These are phyloP conservation scores for Escovopsis sp. DNA, from an alignment of 2,329 filamentous ascomycete species.

Conservation along the genomic window DNA sequence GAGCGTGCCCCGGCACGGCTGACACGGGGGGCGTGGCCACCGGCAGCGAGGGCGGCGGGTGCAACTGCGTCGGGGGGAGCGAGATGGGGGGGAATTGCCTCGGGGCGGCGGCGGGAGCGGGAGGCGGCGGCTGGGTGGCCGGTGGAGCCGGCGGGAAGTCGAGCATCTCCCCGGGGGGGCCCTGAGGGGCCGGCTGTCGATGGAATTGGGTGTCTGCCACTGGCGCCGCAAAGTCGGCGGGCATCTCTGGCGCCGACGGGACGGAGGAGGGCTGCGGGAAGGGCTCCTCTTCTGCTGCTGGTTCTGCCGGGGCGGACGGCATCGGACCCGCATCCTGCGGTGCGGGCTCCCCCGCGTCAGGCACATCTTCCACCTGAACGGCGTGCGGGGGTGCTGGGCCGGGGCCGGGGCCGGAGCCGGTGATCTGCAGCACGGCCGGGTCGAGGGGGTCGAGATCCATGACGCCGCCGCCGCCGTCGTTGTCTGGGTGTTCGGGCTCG, in stretches of 20 bases:
- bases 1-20: slow-evolving; percentile 2
- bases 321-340: slow-evolving; percentile 11
- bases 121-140: slow-evolving; percentile 6
- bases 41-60: slow-evolving; percentile 10
- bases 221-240: slow-evolving; percentile 6
- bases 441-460: slow-evolving; percentile 19
- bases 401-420: slow-evolving; percentile 41
- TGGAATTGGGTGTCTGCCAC: slow-evolving; percentile 11
- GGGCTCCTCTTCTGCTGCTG: slow-evolving; percentile 12
- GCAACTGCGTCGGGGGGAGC: background rate
- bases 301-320: slow-evolving; percentile 12
- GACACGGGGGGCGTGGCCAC: slow-evolving; percentile 1
- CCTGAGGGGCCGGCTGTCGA: slow-evolving; percentile 15
- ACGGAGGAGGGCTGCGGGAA: slow-evolving; percentile 20
- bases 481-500: slow-evolving; percentile 9
- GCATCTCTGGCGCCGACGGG: slow-evolving; percentile 20
- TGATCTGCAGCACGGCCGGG: slow-evolving; percentile 12
- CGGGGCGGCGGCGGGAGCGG: slow-evolving; percentile 7
- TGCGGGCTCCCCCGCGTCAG: slow-evolving; percentile 26
- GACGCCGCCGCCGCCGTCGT: background rate
- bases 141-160: slow-evolving; percentile 12
- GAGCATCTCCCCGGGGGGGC: slow-evolving; percentile 12
- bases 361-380: slow-evolving; percentile 38
- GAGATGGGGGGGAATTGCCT: slow-evolving; percentile 8
- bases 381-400: slow-evolving; percentile 23